Base-by-base conservation (phyloP, 495 filamentous ascomycete genomes). In the Aspergillus coremiiformis region DNA sequence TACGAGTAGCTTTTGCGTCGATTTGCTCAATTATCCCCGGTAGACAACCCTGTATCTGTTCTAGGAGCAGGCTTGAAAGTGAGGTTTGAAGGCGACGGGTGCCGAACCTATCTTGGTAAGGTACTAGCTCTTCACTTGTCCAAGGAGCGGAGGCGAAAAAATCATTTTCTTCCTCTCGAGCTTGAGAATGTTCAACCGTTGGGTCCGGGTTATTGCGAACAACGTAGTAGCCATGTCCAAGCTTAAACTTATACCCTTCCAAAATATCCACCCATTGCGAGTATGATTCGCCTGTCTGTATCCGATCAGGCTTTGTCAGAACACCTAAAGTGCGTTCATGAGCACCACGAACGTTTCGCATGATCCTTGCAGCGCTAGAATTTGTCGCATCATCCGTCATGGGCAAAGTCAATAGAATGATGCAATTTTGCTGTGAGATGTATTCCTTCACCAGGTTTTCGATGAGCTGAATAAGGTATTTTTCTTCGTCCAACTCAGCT, bases 271-370 rank as follows among this genome's bases (percentile, higher is more conserved):
- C 50, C 79, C 84, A 87, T 19, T 80, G 78, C 0, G 59, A 47
- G 23, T 81, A 63, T 0, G 61, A 62, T n/a, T 77, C 72, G 0
- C 67, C 70, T 0, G 54, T 44, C 1, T 79, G 75, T 0, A 89
- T 56, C 0, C 82, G 73, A 57, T 95, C 89, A 0, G 89, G 87
- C 59, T 91, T 95, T 0, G 89, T 94, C 39, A 92, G 72, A 0
- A 91, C 84, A 0, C 89, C 89, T 24, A 92, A 70, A 8, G 83
- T 88, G 4, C 88, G 76, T 6, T 68, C 32, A 0, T 74, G 66
- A 0, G 87, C 87, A 5, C 60, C 62, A n/a, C 75, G 70, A 9
- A 74, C 61, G 9, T 81, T 68, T 0, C 76, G 68, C 19, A 90
- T 79, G 3, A 89, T 66, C 0, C 74, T 71, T 0, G 83, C 78